Evolutionary conservation across 106 monocot species (phyloP).

Genomic region (Dendrobium huoshanense): DNA sequence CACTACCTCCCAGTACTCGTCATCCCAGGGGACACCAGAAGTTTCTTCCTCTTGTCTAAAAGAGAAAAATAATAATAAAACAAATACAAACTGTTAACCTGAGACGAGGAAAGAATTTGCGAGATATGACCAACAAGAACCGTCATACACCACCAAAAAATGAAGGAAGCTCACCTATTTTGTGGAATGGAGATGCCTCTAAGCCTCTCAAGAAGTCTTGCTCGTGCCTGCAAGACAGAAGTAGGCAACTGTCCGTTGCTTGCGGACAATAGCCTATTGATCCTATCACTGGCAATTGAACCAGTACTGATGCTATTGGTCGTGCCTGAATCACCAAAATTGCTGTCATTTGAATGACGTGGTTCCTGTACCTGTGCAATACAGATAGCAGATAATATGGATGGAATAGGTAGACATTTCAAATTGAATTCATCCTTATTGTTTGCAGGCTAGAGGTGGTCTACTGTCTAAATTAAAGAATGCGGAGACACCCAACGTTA

Average conservation of each 20-base stretch:
- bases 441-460: background rate
- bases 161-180: conserved; percentile 33
- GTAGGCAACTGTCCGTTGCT: conserved; percentile 42
- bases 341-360: conserved; percentile 1
- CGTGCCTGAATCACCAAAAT: conserved; percentile 12
- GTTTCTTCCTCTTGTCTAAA: background rate
- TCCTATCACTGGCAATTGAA: conserved; percentile 9
- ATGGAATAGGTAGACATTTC: background rate
- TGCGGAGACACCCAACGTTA: background rate
- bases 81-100: background rate
- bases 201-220: conserved; percentile 67
- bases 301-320: conserved; percentile 8
- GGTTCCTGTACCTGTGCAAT: conserved; percentile 26
- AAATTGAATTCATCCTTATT: background rate
- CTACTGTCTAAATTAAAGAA: background rate
- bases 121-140: background rate
- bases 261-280: conserved; percentile 14
- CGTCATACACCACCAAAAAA: background rate
- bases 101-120: background rate
- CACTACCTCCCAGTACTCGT: background rate
- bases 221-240: conserved; percentile 58
- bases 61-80: no score
- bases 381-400: background rate
- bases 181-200: conserved; percentile 45
- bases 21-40: background rate